These are phyloP conservation scores for Pythium rhizo-oryzae DNA, from an alignment of 352 stramenopile species.

Conservation along the genomic window DNA sequence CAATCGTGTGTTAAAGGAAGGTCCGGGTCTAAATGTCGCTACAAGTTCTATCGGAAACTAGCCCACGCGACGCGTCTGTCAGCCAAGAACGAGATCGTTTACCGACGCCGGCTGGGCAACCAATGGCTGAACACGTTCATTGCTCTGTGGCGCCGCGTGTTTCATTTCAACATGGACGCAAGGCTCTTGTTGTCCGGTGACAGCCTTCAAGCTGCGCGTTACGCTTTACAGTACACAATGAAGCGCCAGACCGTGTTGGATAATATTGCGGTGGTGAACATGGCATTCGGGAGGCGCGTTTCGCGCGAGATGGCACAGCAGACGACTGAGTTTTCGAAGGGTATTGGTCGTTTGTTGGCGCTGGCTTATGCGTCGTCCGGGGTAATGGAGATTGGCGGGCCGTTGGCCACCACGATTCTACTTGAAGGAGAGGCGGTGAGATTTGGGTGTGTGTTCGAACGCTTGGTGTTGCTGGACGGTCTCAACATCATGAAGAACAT, in stretches of 20 bases:
- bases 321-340: too few species aligned
- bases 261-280: neutral
- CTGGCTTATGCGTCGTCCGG: constrained; percentile 19
- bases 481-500: neutral
- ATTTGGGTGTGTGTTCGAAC: neutral
- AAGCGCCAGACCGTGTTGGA: neutral
- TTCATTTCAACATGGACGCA: neutral
- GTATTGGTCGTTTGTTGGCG: constrained; percentile 17
- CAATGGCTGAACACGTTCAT: neutral
- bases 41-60: neutral
- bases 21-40: neutral
- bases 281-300: neutral
- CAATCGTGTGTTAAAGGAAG: neutral
- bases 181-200: neutral
- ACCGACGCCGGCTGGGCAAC: neutral
- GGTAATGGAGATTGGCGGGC: constrained; percentile 27
- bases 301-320: neutral
- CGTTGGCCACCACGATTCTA: constrained; percentile 23
- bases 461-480: neutral
- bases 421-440: constrained; percentile 10
- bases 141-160: neutral
- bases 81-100: neutral
- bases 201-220: neutral
- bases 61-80: neutral
- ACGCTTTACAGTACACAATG: neutral